phyloP scores from a whole-genome alignment of 345 rosid species.

The Draba incana region DNA sequence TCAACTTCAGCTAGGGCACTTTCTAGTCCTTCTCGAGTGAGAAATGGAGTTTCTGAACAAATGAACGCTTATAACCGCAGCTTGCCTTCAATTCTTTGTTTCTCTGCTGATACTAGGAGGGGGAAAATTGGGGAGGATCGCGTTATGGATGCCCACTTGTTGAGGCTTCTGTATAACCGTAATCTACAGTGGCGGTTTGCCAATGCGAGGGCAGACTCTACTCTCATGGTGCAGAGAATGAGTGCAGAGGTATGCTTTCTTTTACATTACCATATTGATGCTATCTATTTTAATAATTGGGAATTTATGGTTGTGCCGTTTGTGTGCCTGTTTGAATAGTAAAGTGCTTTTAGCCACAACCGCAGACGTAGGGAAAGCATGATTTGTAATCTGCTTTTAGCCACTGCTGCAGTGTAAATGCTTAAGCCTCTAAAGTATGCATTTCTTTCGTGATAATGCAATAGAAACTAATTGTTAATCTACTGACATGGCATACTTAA shows the following conservation, averaged over 20 bases:
- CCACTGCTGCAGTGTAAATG: not conserved
- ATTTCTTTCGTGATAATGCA: conserved; percentile 2
- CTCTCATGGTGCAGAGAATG: conserved; percentile 62
- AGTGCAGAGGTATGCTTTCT: conserved; percentile 68
- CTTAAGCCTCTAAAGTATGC: not conserved
- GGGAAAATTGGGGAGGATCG: conserved; percentile 82
- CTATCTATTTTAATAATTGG: not conserved
- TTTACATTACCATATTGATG: not conserved
- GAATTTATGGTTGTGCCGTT: not conserved
- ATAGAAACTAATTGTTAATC: not conserved
- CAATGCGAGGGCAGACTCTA: conserved; percentile 78
- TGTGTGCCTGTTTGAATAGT: not conserved
- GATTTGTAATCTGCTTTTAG: not conserved
- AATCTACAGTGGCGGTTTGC: conserved; percentile 87
- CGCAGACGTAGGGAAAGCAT: not conserved
- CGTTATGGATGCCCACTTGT: conserved; percentile 72
- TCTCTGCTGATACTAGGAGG: conserved; percentile 83
- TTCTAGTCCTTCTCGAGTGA: conserved; percentile 74
- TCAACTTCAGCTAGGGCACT: conserved; percentile 63
- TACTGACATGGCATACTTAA: not conserved
- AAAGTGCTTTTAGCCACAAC: conserved; percentile 14
- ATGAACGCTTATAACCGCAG: conserved; percentile 48
- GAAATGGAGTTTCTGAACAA: conserved; percentile 49
- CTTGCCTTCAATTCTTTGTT: conserved; percentile 86
- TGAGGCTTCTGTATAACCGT: conserved; percentile 84